Evolutionary conservation across 2,329 filamentous ascomycete species (phyloP).

Genomic region (Fusarium zealandicum): DNA sequence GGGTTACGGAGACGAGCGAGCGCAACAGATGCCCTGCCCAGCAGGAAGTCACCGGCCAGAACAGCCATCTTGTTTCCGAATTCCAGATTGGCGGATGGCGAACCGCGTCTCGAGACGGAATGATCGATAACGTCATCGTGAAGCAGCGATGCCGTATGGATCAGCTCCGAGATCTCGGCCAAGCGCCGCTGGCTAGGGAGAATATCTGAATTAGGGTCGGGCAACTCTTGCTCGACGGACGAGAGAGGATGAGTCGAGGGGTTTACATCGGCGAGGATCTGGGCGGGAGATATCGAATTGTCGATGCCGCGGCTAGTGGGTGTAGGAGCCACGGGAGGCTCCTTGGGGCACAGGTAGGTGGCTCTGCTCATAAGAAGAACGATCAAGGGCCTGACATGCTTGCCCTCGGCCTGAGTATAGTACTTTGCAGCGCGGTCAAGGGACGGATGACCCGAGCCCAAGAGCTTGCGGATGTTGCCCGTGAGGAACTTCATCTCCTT

Average conservation of each 20-base stretch:
- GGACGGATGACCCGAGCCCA: constrained; percentile 92
- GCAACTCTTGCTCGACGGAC: constrained; percentile 48
- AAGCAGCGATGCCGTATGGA: constrained; percentile 93
- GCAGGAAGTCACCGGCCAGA: constrained; percentile 92
- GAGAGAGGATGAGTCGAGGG: constrained; percentile 63
- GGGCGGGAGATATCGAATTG: constrained; percentile 60
- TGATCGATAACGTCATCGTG: constrained; percentile 99
- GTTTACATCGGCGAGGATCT: constrained; percentile 80
- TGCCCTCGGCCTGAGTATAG: constrained; percentile 95
- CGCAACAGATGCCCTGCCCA: constrained; percentile 91
- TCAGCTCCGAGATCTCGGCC: constrained; percentile 96
- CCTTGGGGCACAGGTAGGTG: constrained; percentile 78
- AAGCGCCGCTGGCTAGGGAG: constrained; percentile 91
- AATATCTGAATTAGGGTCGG: constrained; percentile 67
- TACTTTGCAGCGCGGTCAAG: constrained; percentile 97
- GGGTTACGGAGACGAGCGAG: constrained; percentile 88
- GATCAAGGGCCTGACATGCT: constrained; percentile 93
- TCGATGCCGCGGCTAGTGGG: constrained; percentile 59
- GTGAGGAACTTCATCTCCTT: constrained; percentile 97
- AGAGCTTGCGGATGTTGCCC: constrained; percentile 89
- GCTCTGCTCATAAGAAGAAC: constrained; percentile 96
- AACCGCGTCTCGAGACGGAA: constrained; percentile 82
- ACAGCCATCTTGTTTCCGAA: constrained; percentile 99
- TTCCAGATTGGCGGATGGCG: constrained; percentile 88
- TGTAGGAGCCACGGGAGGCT: constrained; percentile 46